phyloP scores from a whole-genome alignment of 2,329 filamentous ascomycete species.

The Aspergillus texensis region DNA sequence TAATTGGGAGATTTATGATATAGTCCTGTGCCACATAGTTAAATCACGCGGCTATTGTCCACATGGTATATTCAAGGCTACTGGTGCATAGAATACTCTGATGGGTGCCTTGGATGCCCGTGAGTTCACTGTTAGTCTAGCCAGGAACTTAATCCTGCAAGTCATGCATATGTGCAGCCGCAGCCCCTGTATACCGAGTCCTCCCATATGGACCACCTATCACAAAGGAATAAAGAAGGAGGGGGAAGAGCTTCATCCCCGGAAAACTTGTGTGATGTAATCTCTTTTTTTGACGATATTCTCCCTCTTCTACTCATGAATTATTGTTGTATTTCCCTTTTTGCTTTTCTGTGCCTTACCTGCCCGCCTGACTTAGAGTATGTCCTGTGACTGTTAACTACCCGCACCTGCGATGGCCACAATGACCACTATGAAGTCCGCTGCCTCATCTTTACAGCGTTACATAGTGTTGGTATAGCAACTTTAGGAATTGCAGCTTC shows the following conservation, averaged over 20 bases:
- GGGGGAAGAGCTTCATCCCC: background rate
- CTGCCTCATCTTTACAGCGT: background rate
- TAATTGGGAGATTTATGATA: background rate
- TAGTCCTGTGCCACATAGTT: conserved; percentile 5
- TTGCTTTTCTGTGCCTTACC: background rate
- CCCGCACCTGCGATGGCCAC: conserved; percentile 8
- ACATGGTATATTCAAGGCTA: background rate
- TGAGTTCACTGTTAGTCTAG: background rate
- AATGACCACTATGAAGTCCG: background rate
- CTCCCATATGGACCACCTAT: background rate
- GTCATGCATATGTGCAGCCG: background rate
- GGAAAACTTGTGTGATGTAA: conserved; percentile 3
- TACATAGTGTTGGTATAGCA: background rate
- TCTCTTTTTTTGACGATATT: conserved; percentile 13
- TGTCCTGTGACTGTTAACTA: conserved; percentile 26
- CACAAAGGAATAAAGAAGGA: background rate
- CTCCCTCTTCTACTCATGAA: conserved; percentile 9
- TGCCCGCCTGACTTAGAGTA: conserved; percentile 28
- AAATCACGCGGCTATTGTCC: background rate
- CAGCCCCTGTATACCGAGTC: background rate
- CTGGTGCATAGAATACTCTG: background rate
- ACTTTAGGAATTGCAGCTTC: background rate
- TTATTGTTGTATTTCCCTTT: background rate
- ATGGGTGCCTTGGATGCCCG: background rate
- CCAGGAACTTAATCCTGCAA: background rate